These are phyloP conservation scores for Ministeria vibrans DNA, from an alignment of 78 protist species.

Conservation along the genomic window DNA sequence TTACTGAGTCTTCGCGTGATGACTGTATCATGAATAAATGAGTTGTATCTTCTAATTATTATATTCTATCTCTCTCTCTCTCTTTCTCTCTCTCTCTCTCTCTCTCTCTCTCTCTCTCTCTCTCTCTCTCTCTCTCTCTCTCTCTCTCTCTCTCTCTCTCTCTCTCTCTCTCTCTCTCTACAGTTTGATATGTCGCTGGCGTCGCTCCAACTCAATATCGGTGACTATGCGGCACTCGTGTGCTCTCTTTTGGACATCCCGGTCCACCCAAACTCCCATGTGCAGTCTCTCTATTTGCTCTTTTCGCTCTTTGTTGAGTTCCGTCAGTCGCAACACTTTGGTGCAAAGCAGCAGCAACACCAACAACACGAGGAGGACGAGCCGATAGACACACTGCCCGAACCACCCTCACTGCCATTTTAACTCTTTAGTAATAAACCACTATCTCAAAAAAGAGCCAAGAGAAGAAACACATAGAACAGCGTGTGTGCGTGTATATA, in stretches of 20 bases:
- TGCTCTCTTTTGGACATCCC: conserved; percentile 70
- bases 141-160: background rate
- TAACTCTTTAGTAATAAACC: too few species aligned
- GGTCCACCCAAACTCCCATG: conserved; percentile 8
- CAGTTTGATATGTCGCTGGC: background rate
- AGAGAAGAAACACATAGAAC: too few species aligned
- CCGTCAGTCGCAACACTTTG: conserved; percentile 41
- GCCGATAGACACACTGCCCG: too few species aligned
- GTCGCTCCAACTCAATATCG: conserved; percentile 1
- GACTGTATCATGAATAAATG: background rate
- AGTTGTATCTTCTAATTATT: background rate
- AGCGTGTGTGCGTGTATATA: too few species aligned
- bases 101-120: background rate
- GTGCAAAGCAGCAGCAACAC: too few species aligned
- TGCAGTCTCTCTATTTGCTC: conserved; percentile 70
- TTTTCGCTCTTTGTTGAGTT: conserved; percentile 64
- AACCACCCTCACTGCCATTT: too few species aligned
- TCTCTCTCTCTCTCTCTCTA: background rate
- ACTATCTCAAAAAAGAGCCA: too few species aligned
- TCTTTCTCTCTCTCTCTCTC: background rate
- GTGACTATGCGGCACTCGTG: conserved; percentile 18
- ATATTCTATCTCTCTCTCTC: background rate
- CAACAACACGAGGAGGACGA: background rate
- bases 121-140: background rate
- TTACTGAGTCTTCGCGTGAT: background rate